Conservation (phyloP, 2,329 filamentous ascomycete species). For the Tricladium varicosporioides region DNA sequence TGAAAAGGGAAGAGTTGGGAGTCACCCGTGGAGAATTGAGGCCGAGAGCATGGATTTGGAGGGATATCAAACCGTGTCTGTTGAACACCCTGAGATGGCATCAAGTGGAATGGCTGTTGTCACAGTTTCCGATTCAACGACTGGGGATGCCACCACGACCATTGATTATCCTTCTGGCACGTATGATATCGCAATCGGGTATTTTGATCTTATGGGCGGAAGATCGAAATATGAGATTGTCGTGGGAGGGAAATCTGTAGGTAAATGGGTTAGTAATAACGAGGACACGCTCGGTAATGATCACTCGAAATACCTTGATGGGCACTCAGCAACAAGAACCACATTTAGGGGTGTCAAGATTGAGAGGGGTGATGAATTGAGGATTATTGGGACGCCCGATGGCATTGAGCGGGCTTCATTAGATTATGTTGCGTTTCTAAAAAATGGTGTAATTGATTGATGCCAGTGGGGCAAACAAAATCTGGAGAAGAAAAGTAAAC, state of each 20-base stretch:
- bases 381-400: constrained; percentile 55
- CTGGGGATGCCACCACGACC: constrained; percentile 46
- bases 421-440: constrained; percentile 65
- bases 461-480: no score
- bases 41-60: constrained; percentile 62
- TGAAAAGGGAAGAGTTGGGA: constrained; percentile 50
- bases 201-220: constrained; percentile 62
- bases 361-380: constrained; percentile 49
- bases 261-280: constrained; percentile 57
- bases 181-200: constrained; percentile 65
- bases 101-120: constrained; percentile 55
- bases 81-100: constrained; percentile 59
- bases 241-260: constrained; percentile 51
- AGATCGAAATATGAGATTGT: constrained; percentile 53
- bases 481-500: no score
- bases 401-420: constrained; percentile 63
- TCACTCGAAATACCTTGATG: constrained; percentile 58
- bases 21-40: constrained; percentile 66
- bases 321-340: constrained; percentile 61
- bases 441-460: constrained; percentile 54
- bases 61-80: constrained; percentile 53
- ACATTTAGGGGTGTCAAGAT: constrained; percentile 54
- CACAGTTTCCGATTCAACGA: constrained; percentile 50
- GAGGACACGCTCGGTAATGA: constrained; percentile 59
- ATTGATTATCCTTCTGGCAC: constrained; percentile 49